Conservation (phyloP, 2,329 filamentous ascomycete genomes). For the Mariannaea sp. region DNA sequence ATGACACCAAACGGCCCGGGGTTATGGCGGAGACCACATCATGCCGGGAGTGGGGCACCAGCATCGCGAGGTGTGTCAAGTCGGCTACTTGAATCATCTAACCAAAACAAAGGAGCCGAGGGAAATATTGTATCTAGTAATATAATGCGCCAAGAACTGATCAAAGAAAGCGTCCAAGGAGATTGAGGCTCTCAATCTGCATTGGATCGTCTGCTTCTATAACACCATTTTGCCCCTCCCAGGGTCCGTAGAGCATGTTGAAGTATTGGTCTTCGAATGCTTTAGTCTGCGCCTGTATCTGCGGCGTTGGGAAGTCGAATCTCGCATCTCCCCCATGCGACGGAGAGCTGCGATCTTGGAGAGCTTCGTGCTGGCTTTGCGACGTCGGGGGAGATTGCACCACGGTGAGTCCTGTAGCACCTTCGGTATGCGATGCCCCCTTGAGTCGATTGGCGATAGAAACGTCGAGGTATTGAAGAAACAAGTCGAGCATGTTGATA, state of each 20-base stretch:
- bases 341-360: not conserved
- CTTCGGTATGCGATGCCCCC: conserved; percentile 24
- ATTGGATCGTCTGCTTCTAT: conserved; percentile 41
- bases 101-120: conserved; percentile 24
- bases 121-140: too few relatives aligned
- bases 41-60: conserved; percentile 7
- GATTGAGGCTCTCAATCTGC: conserved; percentile 38
- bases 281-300: conserved; percentile 31
- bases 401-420: conserved; percentile 3
- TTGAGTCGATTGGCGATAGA: conserved; percentile 45
- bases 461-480: conserved; percentile 45
- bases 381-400: not conserved
- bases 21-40: conserved; percentile 10
- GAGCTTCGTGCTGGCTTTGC: not conserved
- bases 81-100: conserved; percentile 14
- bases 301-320: conserved; percentile 18
- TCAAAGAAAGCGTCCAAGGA: conserved; percentile 39
- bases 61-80: not conserved
- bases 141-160: too few relatives aligned
- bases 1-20: not conserved
- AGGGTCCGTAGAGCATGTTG: conserved; percentile 42
- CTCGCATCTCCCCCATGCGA: conserved; percentile 6
- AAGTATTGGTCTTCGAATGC: conserved; percentile 45
- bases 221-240: conserved; percentile 44
- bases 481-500: conserved; percentile 46